These are phyloP conservation scores for Raphanus sativus DNA, from an alignment of 345 rosid species.

Conservation along the genomic window DNA sequence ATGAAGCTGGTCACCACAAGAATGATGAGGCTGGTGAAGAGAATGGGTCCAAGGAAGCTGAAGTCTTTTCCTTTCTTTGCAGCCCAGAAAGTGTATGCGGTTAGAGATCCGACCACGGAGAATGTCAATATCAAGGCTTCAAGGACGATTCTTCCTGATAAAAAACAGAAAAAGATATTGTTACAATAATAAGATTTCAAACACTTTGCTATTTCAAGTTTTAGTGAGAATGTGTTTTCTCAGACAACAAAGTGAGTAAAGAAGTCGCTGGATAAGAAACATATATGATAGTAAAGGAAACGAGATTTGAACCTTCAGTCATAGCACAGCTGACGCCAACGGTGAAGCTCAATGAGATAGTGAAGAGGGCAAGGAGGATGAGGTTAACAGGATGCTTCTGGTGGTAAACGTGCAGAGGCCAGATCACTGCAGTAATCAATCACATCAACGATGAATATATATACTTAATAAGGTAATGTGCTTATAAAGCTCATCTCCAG, in stretches of 20 bases:
- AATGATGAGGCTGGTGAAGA: slow-evolving; percentile 79
- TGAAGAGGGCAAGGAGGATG: slow-evolving; percentile 80
- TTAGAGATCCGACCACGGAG: slow-evolving; percentile 73
- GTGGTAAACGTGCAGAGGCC: slow-evolving; percentile 90
- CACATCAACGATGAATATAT: background rate
- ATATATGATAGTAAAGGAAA: background rate
- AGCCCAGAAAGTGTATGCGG: slow-evolving; percentile 98
- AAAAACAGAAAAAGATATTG: background rate
- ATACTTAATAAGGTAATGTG: background rate
- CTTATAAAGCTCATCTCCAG: too few relatives aligned
- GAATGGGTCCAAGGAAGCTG: slow-evolving; percentile 82
- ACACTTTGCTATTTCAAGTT: background rate
- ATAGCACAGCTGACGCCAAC: slow-evolving; percentile 91
- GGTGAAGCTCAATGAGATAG: slow-evolving; percentile 73
- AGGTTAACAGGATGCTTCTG: slow-evolving; percentile 92
- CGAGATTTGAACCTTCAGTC: slow-evolving; percentile 61
- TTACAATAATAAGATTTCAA: background rate
- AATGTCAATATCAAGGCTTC: slow-evolving; percentile 86
- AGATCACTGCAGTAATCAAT: slow-evolving; percentile 60
- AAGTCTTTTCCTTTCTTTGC: slow-evolving; percentile 94
- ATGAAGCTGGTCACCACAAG: slow-evolving; percentile 76
- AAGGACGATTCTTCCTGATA: slow-evolving; percentile 89
- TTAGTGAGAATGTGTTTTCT: background rate
- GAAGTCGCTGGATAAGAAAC: background rate
- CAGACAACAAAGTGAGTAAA: background rate